Evolutionary conservation across 179 eudicot genomes (phyloP).

Genomic region (Camellia oleifera): DNA sequence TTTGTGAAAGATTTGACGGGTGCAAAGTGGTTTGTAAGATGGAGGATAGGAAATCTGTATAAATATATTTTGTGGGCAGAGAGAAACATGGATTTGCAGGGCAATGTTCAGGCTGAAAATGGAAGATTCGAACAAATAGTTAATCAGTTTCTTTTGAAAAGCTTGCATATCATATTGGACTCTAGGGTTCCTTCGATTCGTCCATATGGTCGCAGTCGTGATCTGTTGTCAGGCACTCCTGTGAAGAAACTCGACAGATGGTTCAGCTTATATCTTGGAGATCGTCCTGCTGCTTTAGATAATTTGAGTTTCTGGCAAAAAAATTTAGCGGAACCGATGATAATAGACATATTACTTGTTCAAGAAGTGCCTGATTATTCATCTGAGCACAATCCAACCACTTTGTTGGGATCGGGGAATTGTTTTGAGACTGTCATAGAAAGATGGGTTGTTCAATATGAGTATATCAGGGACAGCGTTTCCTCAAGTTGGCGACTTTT

Average conservation of each 20-base stretch:
- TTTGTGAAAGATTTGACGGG: not conserved
- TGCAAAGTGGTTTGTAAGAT: conserved; percentile 5
- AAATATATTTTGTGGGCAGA: not conserved
- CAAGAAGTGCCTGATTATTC: conserved; percentile 38
- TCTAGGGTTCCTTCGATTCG: conserved; percentile 82
- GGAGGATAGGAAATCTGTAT: not conserved
- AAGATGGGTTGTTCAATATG: conserved; percentile 94
- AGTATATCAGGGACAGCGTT: conserved; percentile 41
- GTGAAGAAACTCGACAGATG: conserved; percentile 74
- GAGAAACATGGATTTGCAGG: conserved; percentile 52
- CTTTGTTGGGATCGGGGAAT: conserved; percentile 31
- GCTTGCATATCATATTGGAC: conserved; percentile 73
- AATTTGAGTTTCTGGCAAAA: conserved; percentile 75
- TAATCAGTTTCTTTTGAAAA: conserved; percentile 79
- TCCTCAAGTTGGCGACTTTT: conserved; percentile 44
- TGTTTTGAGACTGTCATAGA: conserved; percentile 75
- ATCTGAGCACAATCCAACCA: conserved; percentile 21
- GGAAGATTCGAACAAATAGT: conserved; percentile 83
- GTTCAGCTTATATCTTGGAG: conserved; percentile 84
- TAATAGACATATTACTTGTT: conserved; percentile 74
- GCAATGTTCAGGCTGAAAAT: conserved; percentile 50
- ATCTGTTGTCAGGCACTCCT: conserved; percentile 27
- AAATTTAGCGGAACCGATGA: conserved; percentile 88
- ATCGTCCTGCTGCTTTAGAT: conserved; percentile 83
- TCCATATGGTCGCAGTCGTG: conserved; percentile 41